Evolutionary conservation across 768 basidiomycete genomes (phyloP).

Genomic region (Suillus subalutaceus): DNA sequence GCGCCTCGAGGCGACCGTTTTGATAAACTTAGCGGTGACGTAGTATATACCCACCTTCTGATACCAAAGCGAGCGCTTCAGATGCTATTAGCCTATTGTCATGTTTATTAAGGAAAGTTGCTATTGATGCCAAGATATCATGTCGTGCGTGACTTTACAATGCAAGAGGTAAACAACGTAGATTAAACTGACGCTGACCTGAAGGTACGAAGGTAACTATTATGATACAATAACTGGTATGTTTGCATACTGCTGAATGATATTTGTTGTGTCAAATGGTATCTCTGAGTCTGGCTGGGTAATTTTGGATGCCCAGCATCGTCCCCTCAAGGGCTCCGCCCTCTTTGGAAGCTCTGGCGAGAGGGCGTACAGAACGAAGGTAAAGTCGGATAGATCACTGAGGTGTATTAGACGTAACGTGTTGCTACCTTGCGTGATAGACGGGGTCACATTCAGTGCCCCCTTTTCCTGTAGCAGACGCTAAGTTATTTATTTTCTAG

Average conservation of each 20-base stretch:
- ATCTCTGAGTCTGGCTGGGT: not conserved
- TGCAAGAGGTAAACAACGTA: not conserved
- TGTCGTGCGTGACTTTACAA: not conserved
- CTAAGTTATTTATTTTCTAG: not conserved
- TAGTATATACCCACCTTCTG: not conserved
- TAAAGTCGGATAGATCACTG: conserved; percentile 40
- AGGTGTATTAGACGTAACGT: conserved; percentile 54
- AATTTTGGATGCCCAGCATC: conserved; percentile 27
- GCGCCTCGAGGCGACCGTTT: not conserved
- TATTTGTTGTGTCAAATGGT: not conserved
- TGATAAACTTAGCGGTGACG: not conserved
- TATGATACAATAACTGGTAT: conserved; percentile 7
- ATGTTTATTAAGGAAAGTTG: not conserved
- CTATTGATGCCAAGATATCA: not conserved
- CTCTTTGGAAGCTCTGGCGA: conserved; percentile 21
- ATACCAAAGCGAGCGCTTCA: not conserved
- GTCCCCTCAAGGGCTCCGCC: conserved; percentile 22
- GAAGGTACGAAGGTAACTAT: conserved; percentile 3
- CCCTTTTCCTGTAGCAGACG: conserved; percentile 27
- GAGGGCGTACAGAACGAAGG: conserved; percentile 48
- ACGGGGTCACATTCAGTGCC: conserved; percentile 44
- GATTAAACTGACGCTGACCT: not conserved
- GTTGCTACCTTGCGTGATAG: conserved; percentile 48
- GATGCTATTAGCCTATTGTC: not conserved
- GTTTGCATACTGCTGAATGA: not conserved